phyloP scores from a whole-genome alignment of 225 moss, liverwort and hornwort species.

The Bryoerythrophyllum caledonicum region DNA sequence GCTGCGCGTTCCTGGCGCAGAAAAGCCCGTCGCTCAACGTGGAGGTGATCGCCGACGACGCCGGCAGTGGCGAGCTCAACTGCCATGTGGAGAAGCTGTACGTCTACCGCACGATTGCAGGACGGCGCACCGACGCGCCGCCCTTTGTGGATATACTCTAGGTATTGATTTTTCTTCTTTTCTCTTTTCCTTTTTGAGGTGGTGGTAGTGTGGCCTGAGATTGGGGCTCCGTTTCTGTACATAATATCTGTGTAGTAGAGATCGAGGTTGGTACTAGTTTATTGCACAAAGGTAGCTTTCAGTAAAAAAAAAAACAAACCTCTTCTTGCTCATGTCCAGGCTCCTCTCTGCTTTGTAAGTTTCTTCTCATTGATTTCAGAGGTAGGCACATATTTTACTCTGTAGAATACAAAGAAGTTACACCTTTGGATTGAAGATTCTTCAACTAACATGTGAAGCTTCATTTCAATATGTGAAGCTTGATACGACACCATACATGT shows the following conservation, averaged over 20 bases:
- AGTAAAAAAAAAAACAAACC: too few species aligned
- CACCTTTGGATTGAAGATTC: too few species aligned
- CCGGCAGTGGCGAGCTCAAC: not conserved
- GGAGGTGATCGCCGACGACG: constrained; percentile 42
- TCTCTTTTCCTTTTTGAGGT: not conserved
- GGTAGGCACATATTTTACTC: too few species aligned
- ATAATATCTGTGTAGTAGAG: constrained; percentile 43
- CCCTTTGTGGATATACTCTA: constrained; percentile 49
- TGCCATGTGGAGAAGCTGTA: constrained; percentile 51
- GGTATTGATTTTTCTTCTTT: constrained; percentile 23
- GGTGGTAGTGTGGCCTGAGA: constrained; percentile 36
- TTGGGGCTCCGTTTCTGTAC: constrained; percentile 49
- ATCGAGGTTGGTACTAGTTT: too few species aligned
- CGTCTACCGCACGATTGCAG: constrained; percentile 60
- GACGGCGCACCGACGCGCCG: constrained; percentile 55
- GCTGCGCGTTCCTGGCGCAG: constrained; percentile 51
- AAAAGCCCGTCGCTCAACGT: constrained; percentile 46
- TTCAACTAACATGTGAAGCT: too few species aligned
- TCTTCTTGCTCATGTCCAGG: too few species aligned
- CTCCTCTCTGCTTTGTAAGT: too few species aligned
- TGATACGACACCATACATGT: too few species aligned
- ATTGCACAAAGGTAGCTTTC: too few species aligned
- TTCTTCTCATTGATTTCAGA: too few species aligned
- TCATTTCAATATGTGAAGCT: too few species aligned
- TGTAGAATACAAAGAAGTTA: too few species aligned